Percentiles rank a stretch among this genome's conserved stretches.
phyloP scores from a whole-genome alignment of 345 rosid species.

The Mangifera indica region DNA sequence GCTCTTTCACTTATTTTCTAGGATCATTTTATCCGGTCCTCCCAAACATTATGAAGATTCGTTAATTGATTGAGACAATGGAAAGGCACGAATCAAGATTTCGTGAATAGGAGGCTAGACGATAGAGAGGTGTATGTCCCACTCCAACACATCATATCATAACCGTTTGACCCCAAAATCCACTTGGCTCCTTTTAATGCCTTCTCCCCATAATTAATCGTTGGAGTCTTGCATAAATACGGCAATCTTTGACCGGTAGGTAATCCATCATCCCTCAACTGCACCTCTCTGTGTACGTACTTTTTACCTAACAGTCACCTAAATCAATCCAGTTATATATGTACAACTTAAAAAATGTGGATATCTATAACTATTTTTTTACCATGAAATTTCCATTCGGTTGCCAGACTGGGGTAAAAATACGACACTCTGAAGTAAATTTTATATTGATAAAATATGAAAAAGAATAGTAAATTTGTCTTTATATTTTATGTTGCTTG shows the following conservation, averaged over 20 bases:
- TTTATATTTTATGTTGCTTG: no score
- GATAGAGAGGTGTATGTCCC: background rate
- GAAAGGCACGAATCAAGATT: background rate
- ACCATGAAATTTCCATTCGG: no score
- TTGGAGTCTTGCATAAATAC: background rate
- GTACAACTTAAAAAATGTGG: no score
- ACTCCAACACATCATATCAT: background rate
- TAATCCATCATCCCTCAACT: background rate
- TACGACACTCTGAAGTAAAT: no score
- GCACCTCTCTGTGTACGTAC: background rate
- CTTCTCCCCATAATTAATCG: background rate
- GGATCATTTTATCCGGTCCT: no score
- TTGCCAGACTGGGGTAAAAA: no score
- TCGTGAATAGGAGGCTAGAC: background rate
- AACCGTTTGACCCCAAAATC: background rate
- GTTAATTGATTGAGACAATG: slow-evolving; percentile 10
- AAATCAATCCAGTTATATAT: no score
- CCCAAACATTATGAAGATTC: no score
- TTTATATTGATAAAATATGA: no score
- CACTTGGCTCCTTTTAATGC: background rate
- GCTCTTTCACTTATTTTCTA: no score
- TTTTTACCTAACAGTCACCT: background rate
- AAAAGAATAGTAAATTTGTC: no score
- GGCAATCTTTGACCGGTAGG: background rate
- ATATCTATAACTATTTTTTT: no score